A percentile compares a stretch with the other conserved stretches of the same genome.
These are phyloP conservation scores for Tetracladium marchalianum DNA, from an alignment of 495 filamentous ascomycete genomes.

Conservation along the genomic window DNA sequence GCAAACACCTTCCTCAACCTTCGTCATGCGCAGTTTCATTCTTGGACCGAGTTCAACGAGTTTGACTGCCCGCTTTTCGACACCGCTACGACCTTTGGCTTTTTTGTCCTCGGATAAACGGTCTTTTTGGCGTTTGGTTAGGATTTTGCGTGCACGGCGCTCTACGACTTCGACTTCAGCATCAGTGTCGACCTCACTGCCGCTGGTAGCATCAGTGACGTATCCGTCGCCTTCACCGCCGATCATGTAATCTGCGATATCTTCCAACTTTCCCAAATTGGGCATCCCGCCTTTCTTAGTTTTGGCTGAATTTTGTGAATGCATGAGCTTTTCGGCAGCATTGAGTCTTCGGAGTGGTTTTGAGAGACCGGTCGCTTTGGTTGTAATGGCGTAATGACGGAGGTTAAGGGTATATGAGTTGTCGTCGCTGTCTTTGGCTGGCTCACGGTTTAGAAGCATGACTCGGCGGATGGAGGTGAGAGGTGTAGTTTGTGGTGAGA, in stretches of 20 bases:
- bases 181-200: conserved; percentile 87
- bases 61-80: conserved; percentile 82
- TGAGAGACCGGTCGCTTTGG: conserved; percentile 74
- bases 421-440: conserved; percentile 39
- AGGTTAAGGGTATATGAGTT: conserved; percentile 79
- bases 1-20: conserved; percentile 93
- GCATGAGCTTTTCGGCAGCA: conserved; percentile 65
- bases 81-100: conserved; percentile 22
- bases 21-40: conserved; percentile 79
- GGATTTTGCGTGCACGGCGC: conserved; percentile 54
- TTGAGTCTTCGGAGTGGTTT: conserved; percentile 74
- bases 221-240: conserved; percentile 74
- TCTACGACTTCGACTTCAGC: conserved; percentile 89
- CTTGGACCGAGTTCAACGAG: conserved; percentile 86
- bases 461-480: conserved; percentile 82
- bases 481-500: conserved; percentile 84
- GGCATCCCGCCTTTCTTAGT: conserved; percentile 62
- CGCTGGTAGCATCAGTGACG: conserved; percentile 71
- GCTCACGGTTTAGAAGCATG: conserved; percentile 79
- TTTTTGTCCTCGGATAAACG: conserved; percentile 32
- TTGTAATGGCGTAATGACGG: conserved; percentile 90
- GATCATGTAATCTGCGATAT: conserved; percentile 93
- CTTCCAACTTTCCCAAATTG: conserved; percentile 80
- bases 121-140: conserved; percentile 54
- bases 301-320: conserved; percentile 44